Evolutionary conservation across 306 rosid species (phyloP).

Genomic region (Glycine soja): DNA sequence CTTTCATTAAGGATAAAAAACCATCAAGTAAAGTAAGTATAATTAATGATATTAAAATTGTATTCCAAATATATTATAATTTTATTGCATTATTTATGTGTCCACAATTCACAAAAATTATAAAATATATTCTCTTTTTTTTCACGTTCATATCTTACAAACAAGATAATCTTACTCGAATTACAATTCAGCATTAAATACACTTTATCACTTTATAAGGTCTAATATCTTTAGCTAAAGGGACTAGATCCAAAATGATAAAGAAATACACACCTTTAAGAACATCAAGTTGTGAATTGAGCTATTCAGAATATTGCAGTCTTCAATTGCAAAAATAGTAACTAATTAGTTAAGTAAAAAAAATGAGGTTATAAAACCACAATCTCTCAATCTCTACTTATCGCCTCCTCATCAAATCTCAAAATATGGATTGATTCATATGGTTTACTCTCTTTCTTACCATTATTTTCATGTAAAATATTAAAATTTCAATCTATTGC

Average conservation of each 20-base stretch:
- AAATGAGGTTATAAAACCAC: not conserved
- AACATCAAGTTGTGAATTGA: not conserved
- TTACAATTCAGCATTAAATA: not conserved
- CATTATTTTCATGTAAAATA: not conserved
- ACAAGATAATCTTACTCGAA: not conserved
- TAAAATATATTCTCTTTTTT: not conserved
- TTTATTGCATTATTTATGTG: not conserved
- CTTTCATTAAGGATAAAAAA: too few relatives aligned
- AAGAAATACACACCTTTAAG: not conserved
- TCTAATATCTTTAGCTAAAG: not conserved
- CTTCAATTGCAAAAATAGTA: not conserved
- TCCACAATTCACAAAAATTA: not conserved
- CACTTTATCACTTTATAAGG: not conserved
- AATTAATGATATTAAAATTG: too few relatives aligned
- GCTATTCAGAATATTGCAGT: not conserved
- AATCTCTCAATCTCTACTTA: not conserved
- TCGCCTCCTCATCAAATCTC: not conserved
- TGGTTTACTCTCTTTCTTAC: slow-evolving; percentile 17
- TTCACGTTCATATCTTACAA: not conserved
- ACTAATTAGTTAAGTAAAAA: not conserved
- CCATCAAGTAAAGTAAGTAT: too few relatives aligned
- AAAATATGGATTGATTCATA: not conserved
- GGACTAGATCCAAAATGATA: not conserved
- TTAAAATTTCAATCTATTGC: not conserved
- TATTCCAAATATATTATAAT: not conserved